A percentile compares a stretch with the other conserved stretches of the same genome.
Conservation (phyloP, 495 filamentous ascomycete genomes). For the Copromyces sp. region DNA sequence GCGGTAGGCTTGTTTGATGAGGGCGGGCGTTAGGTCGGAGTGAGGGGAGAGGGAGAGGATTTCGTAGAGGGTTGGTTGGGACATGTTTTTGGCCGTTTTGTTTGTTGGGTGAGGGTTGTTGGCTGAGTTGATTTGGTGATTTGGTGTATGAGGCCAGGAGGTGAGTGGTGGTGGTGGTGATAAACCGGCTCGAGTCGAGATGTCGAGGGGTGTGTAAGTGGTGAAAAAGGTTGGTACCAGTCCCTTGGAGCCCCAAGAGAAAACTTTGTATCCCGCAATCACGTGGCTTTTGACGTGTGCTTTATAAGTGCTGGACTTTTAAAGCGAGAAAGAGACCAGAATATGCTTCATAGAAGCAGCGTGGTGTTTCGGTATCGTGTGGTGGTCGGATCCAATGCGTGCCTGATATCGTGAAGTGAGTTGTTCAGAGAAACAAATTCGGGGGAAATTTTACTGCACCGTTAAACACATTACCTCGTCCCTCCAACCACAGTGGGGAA, state of each 20-base stretch:
- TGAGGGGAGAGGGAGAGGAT: constrained; percentile 31
- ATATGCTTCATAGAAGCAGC: background rate
- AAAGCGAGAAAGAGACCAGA: too few relatives aligned
- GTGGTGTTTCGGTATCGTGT: background rate
- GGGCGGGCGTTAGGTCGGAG: constrained; percentile 8
- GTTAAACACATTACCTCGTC: background rate
- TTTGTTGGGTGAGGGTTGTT: background rate
- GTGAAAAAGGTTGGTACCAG: background rate
- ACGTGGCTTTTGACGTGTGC: background rate
- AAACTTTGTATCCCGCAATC: background rate
- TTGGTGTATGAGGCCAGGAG: background rate
- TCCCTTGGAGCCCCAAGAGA: background rate
- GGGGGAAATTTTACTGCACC: background rate
- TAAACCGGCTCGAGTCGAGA: background rate
- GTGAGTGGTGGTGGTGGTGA: background rate
- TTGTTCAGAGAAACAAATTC: background rate
- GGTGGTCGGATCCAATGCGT: background rate
- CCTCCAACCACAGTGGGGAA: background rate
- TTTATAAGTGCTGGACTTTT: too few relatives aligned
- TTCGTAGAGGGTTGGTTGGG: constrained; percentile 32
- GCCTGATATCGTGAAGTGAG: background rate
- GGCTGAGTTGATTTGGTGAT: background rate
- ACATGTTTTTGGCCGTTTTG: background rate
- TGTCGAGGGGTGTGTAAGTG: background rate
- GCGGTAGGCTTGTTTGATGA: constrained; percentile 67